These are phyloP conservation scores for Candida silvicultrix DNA, from an alignment of 805 yeast genomes.

Conservation along the genomic window DNA sequence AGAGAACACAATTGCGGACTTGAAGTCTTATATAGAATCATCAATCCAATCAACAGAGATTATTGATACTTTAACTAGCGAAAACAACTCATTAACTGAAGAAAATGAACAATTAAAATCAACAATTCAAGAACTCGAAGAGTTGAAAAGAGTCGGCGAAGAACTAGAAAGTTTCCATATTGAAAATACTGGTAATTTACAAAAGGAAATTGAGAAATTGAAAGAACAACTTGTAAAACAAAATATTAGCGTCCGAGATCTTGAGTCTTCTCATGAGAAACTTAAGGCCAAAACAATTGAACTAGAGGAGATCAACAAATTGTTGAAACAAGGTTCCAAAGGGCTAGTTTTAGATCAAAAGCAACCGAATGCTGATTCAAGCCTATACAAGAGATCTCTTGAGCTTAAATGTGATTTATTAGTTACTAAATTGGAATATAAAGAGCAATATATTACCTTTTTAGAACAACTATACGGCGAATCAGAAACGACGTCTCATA, in stretches of 20 bases:
- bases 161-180: slow-evolving; percentile 39
- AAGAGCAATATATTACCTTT: background rate
- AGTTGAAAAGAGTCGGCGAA: slow-evolving; percentile 41
- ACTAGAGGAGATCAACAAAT: background rate
- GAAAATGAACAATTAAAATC: slow-evolving; percentile 27
- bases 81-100: slow-evolving; percentile 29
- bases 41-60: slow-evolving; percentile 25
- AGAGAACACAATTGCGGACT: slow-evolving; percentile 14
- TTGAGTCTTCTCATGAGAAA: background rate
- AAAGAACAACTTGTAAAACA: slow-evolving; percentile 16
- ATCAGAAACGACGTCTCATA: background rate
- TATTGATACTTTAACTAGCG: slow-evolving; percentile 28
- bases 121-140: slow-evolving; percentile 40
- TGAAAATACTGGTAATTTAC: slow-evolving; percentile 37
- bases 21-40: slow-evolving; percentile 23
- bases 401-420: background rate
- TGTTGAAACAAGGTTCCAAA: background rate
- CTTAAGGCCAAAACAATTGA: background rate
- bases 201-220: slow-evolving; percentile 27
- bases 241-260: background rate
- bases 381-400: no score
- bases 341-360: background rate
- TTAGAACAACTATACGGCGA: background rate
- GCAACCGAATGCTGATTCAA: no score
- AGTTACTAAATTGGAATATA: background rate